Conservation (phyloP, 768 basidiomycete genomes). For the Polyporus arcularius region DNA sequence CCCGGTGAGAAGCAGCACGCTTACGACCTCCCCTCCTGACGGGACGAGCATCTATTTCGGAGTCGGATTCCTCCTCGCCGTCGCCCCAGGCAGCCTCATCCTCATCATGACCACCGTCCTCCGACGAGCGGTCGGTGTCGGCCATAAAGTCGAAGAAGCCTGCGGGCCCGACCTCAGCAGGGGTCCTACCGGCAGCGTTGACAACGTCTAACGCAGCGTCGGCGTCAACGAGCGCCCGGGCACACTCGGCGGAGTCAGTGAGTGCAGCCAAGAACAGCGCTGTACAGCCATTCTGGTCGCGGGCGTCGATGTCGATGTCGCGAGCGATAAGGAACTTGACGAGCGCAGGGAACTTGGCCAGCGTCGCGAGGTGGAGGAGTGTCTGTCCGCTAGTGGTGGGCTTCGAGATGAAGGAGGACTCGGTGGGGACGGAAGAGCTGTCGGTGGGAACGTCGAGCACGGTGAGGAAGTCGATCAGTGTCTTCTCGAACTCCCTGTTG, state of each 20-base stretch:
- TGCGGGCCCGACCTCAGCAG: slow-evolving; percentile 56
- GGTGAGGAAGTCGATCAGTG: slow-evolving; percentile 79
- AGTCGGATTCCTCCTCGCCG: slow-evolving; percentile 64
- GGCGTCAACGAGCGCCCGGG: slow-evolving; percentile 65
- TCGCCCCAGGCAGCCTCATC: slow-evolving; percentile 70
- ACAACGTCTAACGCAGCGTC: slow-evolving; percentile 83
- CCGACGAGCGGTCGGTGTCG: slow-evolving; percentile 25
- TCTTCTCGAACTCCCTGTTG: slow-evolving; percentile 63
- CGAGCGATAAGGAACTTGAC: slow-evolving; percentile 70
- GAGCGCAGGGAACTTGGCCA: slow-evolving; percentile 74
- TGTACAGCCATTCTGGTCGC: slow-evolving; percentile 90
- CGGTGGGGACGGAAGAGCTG: slow-evolving; percentile 44
- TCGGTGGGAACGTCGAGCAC: slow-evolving; percentile 70
- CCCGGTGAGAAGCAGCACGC: not conserved
- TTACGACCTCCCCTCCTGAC: not conserved
- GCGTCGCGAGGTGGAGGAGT: slow-evolving; percentile 82
- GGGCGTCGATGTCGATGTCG: slow-evolving; percentile 75
- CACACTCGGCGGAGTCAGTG: slow-evolving; percentile 61
- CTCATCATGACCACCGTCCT: slow-evolving; percentile 37
- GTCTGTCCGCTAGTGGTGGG: slow-evolving; percentile 77
- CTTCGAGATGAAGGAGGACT: slow-evolving; percentile 63
- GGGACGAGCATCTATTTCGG: slow-evolving; percentile 29
- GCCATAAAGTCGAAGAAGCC: slow-evolving; percentile 46
- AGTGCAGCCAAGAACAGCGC: slow-evolving; percentile 86
- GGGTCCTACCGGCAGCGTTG: slow-evolving; percentile 67